These are phyloP conservation scores for Capsicum baccatum DNA, from an alignment of 257 asterid genomes.

Conservation along the genomic window DNA sequence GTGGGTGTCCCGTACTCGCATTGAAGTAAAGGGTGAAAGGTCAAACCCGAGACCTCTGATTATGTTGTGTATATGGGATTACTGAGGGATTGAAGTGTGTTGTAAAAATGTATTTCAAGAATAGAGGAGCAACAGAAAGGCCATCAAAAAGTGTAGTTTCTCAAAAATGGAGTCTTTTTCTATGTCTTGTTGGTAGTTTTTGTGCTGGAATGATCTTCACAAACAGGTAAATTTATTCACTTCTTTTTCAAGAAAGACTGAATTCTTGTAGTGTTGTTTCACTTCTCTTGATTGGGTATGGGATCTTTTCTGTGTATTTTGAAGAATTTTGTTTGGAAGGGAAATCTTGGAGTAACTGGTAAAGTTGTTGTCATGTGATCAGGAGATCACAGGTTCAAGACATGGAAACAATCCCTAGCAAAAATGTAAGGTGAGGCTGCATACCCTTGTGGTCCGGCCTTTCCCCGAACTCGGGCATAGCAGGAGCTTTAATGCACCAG, in stretches of 20 bases:
- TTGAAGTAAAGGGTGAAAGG: not conserved
- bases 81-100: not conserved
- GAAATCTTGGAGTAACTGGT: too few relatives aligned
- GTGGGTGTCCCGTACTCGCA: not conserved
- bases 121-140: constrained; percentile 68
- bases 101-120: constrained; percentile 55
- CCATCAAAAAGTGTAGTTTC: constrained; percentile 60
- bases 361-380: too few relatives aligned
- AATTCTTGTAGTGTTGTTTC: not conserved
- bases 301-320: not conserved
- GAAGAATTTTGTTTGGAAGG: not conserved
- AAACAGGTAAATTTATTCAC: constrained; percentile 58
- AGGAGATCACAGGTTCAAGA: too few relatives aligned
- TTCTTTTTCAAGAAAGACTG: not conserved
- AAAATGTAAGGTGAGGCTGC: too few relatives aligned
- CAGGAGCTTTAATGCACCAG: too few relatives aligned
- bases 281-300: not conserved
- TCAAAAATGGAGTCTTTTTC: constrained; percentile 72
- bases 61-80: constrained; percentile 37
- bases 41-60: not conserved
- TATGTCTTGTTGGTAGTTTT: constrained; percentile 75
- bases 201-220: constrained; percentile 80
- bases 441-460: too few relatives aligned
- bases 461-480: too few relatives aligned
- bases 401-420: too few relatives aligned